Evolutionary conservation across 306 rosid species (phyloP).

Genomic region (Trifolium subterraneum): DNA sequence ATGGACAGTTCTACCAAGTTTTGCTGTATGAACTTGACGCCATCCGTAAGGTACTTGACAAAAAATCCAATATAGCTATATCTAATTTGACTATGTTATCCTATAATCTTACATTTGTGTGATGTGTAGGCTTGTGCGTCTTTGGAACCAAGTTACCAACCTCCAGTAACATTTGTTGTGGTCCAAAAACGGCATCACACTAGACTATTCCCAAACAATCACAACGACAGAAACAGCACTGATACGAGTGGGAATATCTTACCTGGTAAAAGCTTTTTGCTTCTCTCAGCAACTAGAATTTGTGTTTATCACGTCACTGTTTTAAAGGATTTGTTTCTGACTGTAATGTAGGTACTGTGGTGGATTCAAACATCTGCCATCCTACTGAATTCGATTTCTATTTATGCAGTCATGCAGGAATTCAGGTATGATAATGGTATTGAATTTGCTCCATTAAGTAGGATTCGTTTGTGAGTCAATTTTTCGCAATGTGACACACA

Average conservation of each 20-base stretch:
- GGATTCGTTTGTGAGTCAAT: no score
- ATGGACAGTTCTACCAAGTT: slow-evolving; percentile 60
- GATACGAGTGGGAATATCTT: slow-evolving; percentile 72
- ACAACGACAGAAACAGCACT: slow-evolving; percentile 59
- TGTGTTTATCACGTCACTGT: not conserved
- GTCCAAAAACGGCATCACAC: slow-evolving; percentile 96
- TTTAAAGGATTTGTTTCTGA: slow-evolving; percentile 9
- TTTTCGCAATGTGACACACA: not conserved
- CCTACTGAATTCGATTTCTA: slow-evolving; percentile 92
- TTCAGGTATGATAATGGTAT: slow-evolving; percentile 57
- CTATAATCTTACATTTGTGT: slow-evolving; percentile 10
- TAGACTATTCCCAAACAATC: slow-evolving; percentile 75
- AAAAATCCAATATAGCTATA: not conserved
- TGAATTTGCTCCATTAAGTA: slow-evolving; percentile 8
- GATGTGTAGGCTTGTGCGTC: slow-evolving; percentile 83
- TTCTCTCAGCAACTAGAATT: not conserved
- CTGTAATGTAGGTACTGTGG: slow-evolving; percentile 74
- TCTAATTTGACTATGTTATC: slow-evolving; percentile 1
- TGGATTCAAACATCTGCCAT: slow-evolving; percentile 88
- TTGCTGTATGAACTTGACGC: slow-evolving; percentile 75
- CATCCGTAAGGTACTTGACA: slow-evolving; percentile 59
- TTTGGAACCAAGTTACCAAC: slow-evolving; percentile 88
- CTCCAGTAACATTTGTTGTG: slow-evolving; percentile 85
- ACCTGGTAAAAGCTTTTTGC: slow-evolving; percentile 60
- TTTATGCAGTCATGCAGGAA: slow-evolving; percentile 92